phyloP scores from a whole-genome alignment of 495 filamentous ascomycete species.

The Extremus antarcticus region DNA sequence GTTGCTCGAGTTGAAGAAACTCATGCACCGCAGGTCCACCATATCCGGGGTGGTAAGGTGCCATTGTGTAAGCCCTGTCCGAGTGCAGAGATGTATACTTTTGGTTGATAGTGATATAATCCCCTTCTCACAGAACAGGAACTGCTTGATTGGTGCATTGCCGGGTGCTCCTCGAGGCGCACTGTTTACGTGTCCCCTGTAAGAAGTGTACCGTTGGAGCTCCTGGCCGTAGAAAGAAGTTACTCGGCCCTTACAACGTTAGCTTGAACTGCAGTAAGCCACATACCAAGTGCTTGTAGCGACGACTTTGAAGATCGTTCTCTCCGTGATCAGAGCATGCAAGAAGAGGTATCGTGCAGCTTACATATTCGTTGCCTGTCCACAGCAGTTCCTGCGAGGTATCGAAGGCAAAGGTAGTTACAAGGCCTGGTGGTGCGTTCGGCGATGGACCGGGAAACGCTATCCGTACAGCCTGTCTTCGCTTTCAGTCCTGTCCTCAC shows the following conservation, averaged over 20 bases:
- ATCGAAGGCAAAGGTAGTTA: conserved; percentile 72
- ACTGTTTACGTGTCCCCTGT: conserved; percentile 45
- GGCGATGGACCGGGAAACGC: conserved; percentile 12
- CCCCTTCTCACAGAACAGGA: conserved; percentile 77
- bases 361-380: conserved; percentile 80
- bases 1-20: conserved; percentile 74
- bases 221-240: conserved; percentile 76
- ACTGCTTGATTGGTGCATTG: conserved; percentile 65
- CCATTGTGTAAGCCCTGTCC: conserved; percentile 76
- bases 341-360: conserved; percentile 21
- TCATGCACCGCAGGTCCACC: conserved; percentile 78
- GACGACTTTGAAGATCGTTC: neutral
- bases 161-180: conserved; percentile 31
- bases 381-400: conserved; percentile 78
- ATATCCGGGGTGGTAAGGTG: conserved; percentile 42
- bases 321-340: neutral
- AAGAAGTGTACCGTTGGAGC: conserved; percentile 68
- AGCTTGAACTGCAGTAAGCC: neutral
- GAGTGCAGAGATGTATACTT: conserved; percentile 73
- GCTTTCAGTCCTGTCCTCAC: neutral
- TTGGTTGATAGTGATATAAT: conserved; percentile 66
- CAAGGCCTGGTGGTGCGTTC: conserved; percentile 6
- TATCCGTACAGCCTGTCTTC: conserved; percentile 1
- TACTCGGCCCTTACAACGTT: conserved; percentile 55
- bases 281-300: neutral